Percentiles rank a stretch among this genome's conserved stretches.
phyloP scores from a whole-genome alignment of 1,284 basidiomycete genomes.

The Phlebopus sp. region DNA sequence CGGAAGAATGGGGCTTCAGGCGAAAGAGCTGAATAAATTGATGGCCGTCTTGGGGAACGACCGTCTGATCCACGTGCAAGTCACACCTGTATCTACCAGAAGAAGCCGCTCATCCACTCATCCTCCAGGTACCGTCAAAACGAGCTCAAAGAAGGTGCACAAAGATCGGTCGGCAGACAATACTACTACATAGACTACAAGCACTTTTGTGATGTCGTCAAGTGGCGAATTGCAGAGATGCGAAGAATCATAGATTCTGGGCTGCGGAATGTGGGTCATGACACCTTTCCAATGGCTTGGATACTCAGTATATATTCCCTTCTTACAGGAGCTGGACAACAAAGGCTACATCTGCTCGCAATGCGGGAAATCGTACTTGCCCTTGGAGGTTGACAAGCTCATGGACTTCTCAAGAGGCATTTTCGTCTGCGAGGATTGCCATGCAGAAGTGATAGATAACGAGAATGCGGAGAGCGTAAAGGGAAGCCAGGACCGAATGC shows the following conservation, averaged over 20 bases:
- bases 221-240: constrained; percentile 97
- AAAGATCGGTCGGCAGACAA: constrained; percentile 75
- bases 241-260: constrained; percentile 85
- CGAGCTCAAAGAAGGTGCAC: constrained; percentile 80
- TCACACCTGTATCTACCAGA: constrained; percentile 15
- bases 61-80: constrained; percentile 80
- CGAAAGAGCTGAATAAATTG: constrained; percentile 93
- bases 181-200: constrained; percentile 98
- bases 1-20: constrained; percentile 80
- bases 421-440: constrained; percentile 78
- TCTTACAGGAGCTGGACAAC: constrained; percentile 82
- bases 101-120: constrained; percentile 6
- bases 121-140: constrained; percentile 75
- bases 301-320: constrained; percentile 3
- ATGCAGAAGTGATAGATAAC: constrained; percentile 84
- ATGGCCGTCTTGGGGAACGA: constrained; percentile 86
- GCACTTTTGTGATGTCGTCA: constrained; percentile 94
- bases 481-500: constrained; percentile 91
- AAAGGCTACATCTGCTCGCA: constrained; percentile 95
- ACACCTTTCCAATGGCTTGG: neutral
- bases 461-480: constrained; percentile 84
- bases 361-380: constrained; percentile 83
- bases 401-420: constrained; percentile 64
- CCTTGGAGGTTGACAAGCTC: constrained; percentile 83
- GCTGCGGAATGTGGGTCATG: constrained; percentile 67